phyloP scores from a whole-genome alignment of 2,329 filamentous ascomycete genomes.

The Cucurbitaria berberidis region DNA sequence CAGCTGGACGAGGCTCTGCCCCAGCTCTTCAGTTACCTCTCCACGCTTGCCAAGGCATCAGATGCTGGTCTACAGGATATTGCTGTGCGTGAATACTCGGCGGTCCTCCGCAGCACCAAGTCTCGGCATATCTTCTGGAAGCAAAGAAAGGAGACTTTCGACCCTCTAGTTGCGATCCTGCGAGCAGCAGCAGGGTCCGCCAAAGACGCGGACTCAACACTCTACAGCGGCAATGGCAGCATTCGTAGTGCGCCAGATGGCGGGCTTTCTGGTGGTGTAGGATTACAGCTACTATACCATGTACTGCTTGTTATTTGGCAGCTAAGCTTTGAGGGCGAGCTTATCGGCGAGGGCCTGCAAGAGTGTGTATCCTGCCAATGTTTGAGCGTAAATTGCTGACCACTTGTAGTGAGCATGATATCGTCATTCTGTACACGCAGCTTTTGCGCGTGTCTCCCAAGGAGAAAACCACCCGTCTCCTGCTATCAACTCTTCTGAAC shows the following conservation, averaged over 20 bases:
- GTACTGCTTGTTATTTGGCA: constrained; percentile 95
- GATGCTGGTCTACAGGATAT: constrained; percentile 95
- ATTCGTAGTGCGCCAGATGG: constrained; percentile 69
- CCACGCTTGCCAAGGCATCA: constrained; percentile 79
- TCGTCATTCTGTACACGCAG: constrained; percentile 89
- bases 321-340: constrained; percentile 81
- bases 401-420: constrained; percentile 80
- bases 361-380: constrained; percentile 63
- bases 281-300: constrained; percentile 91
- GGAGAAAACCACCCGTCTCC: constrained; percentile 93
- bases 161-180: constrained; percentile 82
- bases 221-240: constrained; percentile 60
- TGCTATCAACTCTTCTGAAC: constrained; percentile 88
- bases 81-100: constrained; percentile 88
- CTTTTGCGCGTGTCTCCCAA: constrained; percentile 92
- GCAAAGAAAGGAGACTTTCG: constrained; percentile 82
- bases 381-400: constrained; percentile 19
- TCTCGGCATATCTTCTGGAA: constrained; percentile 88
- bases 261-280: constrained; percentile 75
- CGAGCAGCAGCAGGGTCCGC: constrained; percentile 75
- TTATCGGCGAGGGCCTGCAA: constrained; percentile 80
- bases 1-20: constrained; percentile 79
- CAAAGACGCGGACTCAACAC: constrained; percentile 68
- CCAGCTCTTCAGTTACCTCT: constrained; percentile 83
- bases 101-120: constrained; percentile 75